phyloP scores from a whole-genome alignment of 371 early-diverging fungal genomes.

The Caulochytrium protostelioides region DNA sequence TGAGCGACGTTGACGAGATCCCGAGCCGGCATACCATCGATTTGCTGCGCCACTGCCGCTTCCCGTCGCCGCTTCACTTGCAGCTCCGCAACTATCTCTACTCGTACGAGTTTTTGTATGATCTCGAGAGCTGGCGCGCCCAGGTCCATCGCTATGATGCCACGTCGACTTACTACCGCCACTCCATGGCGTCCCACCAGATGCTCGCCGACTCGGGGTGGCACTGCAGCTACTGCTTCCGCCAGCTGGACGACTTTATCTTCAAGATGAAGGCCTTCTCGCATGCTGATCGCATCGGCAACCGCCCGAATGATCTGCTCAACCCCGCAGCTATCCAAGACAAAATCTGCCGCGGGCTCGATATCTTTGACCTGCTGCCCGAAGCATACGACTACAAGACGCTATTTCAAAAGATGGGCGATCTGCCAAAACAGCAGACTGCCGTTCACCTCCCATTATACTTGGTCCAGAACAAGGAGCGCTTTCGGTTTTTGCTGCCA shows the following conservation, averaged over 20 bases:
- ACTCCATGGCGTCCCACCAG: slow-evolving; percentile 11
- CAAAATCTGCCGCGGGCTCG: slow-evolving; percentile 15
- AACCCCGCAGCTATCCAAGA: slow-evolving; percentile 9
- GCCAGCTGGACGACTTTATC: slow-evolving; percentile 14
- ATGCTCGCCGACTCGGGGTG: slow-evolving; percentile 32
- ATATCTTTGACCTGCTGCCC: slow-evolving; percentile 30
- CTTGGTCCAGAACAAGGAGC: slow-evolving; percentile 9
- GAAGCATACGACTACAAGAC: slow-evolving; percentile 26
- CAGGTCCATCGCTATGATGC: slow-evolving; percentile 13
- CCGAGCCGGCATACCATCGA: slow-evolving; percentile 9
- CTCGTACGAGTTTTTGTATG: slow-evolving; percentile 28
- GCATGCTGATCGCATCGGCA: slow-evolving; percentile 12
- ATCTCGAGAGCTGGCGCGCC: slow-evolving; percentile 22
- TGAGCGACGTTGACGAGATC: slow-evolving; percentile 20
- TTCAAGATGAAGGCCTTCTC: slow-evolving; percentile 28
- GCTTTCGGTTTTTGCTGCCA: slow-evolving; percentile 23
- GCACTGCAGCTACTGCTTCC: slow-evolving; percentile 22
- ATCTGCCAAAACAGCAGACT: slow-evolving; percentile 10
- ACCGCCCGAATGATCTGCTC: slow-evolving; percentile 1
- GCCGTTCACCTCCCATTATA: slow-evolving; percentile 16
- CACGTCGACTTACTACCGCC: slow-evolving; percentile 13
- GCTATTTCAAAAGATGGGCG: slow-evolving; percentile 16
- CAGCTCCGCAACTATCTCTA: slow-evolving; percentile 27
- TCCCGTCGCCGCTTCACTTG: slow-evolving; percentile 22
- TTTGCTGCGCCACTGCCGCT: slow-evolving; percentile 12